These are phyloP conservation scores for Termitomyces sp. DNA, from an alignment of 768 basidiomycete species.

Conservation along the genomic window DNA sequence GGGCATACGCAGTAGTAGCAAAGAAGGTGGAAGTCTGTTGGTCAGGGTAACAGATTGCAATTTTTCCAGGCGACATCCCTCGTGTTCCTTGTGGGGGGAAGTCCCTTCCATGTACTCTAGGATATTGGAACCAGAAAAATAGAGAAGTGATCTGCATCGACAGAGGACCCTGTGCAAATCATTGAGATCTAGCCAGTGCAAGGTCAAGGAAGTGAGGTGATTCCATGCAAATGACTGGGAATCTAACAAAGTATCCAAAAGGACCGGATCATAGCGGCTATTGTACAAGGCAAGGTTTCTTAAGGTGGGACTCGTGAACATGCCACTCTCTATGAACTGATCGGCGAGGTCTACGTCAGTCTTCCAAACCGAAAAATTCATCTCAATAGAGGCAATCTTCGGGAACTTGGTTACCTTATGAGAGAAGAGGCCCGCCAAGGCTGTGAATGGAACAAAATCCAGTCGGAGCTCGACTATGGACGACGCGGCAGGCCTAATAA, in stretches of 20 bases:
- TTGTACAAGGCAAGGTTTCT: conserved; percentile 1
- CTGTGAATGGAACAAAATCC: conserved; percentile 1
- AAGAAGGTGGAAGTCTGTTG: background rate
- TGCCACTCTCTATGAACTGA: background rate
- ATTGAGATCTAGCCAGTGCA: background rate
- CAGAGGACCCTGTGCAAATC: background rate
- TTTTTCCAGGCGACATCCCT: background rate
- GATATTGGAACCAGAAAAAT: conserved; percentile 4
- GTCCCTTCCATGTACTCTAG: background rate
- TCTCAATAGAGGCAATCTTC: background rate
- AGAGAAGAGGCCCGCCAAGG: background rate
- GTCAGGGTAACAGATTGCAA: background rate
- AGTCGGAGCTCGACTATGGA: background rate
- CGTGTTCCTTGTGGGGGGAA: background rate
- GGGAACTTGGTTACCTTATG: background rate
- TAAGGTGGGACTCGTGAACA: conserved; percentile 1
- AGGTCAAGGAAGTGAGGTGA: background rate
- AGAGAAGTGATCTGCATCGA: background rate
- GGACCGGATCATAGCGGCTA: background rate
- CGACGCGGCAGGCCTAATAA: background rate
- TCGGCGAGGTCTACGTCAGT: background rate
- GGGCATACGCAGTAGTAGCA: background rate
- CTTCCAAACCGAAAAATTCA: conserved; percentile 1
- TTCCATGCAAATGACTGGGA: background rate
- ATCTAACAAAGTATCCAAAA: background rate